phyloP scores from a whole-genome alignment of 306 rosid species.

The Pyrus communis region DNA sequence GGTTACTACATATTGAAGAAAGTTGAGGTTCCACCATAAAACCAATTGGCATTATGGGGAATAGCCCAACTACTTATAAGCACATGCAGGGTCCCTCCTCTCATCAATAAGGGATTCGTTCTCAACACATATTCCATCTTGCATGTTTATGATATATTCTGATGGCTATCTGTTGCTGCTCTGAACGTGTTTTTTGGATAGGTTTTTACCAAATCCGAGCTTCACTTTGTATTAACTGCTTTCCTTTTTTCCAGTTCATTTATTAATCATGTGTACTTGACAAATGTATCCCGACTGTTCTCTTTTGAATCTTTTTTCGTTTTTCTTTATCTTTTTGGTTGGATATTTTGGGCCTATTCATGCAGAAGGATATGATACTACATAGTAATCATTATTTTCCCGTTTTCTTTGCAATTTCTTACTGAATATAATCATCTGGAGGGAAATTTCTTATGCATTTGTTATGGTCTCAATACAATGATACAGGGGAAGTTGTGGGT shows the following conservation, averaged over 20 bases:
- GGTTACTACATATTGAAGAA: background rate
- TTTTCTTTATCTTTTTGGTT: background rate
- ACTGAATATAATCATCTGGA: background rate
- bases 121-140: background rate
- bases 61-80: no score
- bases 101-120: no score
- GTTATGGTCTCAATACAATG: constrained; percentile 9
- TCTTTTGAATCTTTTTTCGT: background rate
- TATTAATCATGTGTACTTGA: background rate
- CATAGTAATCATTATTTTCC: background rate
- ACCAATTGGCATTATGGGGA: no score
- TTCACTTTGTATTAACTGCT: background rate
- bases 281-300: background rate
- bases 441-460: background rate
- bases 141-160: background rate
- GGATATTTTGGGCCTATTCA: background rate
- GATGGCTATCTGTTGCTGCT: background rate
- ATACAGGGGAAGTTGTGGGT: constrained; percentile 85
- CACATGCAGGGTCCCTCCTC: no score
- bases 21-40: no score
- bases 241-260: background rate
- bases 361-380: background rate
- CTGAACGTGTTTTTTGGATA: background rate
- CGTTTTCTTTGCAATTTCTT: background rate
- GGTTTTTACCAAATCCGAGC: background rate